Evolutionary conservation across 352 stramenopile species (phyloP), one percentile per base, ranked within the genome.

Genomic region (Elongisporangium anandrum): DNA sequence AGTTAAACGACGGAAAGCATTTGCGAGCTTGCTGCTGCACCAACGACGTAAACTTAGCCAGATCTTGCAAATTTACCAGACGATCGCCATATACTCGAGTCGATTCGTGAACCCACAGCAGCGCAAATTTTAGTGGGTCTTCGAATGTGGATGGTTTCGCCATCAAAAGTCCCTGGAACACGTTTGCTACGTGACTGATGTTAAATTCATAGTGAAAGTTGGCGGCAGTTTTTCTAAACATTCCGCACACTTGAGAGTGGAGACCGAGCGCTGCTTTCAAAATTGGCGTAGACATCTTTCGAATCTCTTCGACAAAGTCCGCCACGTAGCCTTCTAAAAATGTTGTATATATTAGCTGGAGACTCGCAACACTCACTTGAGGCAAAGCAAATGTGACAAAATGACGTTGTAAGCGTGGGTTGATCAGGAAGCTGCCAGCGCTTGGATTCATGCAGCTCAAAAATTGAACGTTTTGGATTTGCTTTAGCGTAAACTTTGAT

Each of bases 151-250:
- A 71, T 19, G 92, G 87, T 45, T 92, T 88, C 8, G 90, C 88
- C 55, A 97, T 87, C 8, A 98, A 65, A 22, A 98, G 57, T 6
- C 95, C 95, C 69, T 98, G 94, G 56, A 99, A 98, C 4, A 99
- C 90, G 58, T 97, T 98, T 8, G 82, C 88, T 3, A 99, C 70
- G 66, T 99, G 91, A 8, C 96, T 87, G 55, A 98, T 97, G 68
- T 98, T 98, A 68, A 98, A 99, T 56, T 99, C 94, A 65, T 98
- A 99, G 69, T 99, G 95, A 59, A 98, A 99, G 52, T 99, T 98
- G 5, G 83, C 78, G 0, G 95, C 95, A 0, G 94, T 98, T 69
- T 98, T 98, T 10, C 90, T 75, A 65, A 98, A 95, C 2, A 79
- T 85, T 9, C 66, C 60, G 1, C 73, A 70, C 0, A 98, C 73